These are phyloP conservation scores for Talaromyces trachyspermus DNA, from an alignment of 495 filamentous ascomycete species.

Conservation along the genomic window DNA sequence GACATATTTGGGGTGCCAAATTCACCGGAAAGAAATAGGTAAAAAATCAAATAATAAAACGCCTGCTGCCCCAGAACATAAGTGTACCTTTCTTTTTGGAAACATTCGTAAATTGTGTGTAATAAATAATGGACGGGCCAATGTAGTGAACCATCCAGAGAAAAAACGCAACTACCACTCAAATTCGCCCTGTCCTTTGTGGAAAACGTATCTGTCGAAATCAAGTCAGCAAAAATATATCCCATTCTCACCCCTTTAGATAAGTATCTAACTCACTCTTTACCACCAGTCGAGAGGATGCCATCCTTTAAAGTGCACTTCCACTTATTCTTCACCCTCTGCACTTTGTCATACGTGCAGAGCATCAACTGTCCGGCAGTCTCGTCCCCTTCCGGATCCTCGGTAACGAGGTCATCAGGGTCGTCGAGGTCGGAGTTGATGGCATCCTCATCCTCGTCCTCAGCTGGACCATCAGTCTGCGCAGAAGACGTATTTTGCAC, in stretches of 20 bases:
- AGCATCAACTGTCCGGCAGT: constrained; percentile 84
- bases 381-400: constrained; percentile 74
- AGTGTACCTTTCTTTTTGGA: constrained; percentile 8
- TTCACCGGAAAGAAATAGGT: background rate
- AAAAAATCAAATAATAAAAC: background rate
- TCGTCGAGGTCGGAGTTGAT: constrained; percentile 99
- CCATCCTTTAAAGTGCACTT: constrained; percentile 98
- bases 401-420: constrained; percentile 72
- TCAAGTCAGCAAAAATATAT: background rate
- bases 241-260: constrained; percentile 11
- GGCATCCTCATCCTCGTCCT: constrained; percentile 72
- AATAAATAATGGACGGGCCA: no score
- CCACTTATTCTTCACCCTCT: constrained; percentile 99
- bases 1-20: no score
- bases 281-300: constrained; percentile 80
- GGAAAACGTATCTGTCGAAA: constrained; percentile 78
- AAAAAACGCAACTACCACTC: constrained; percentile 63
- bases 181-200: constrained; percentile 93
- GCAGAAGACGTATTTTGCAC: constrained; percentile 15
- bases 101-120: no score
- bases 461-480: constrained; percentile 60
- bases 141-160: no score
- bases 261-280: constrained; percentile 55
- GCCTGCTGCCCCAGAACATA: background rate
- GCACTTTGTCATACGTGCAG: constrained; percentile 98